phyloP scores from a whole-genome alignment of 768 basidiomycete species.

The Trametes cubensis region DNA sequence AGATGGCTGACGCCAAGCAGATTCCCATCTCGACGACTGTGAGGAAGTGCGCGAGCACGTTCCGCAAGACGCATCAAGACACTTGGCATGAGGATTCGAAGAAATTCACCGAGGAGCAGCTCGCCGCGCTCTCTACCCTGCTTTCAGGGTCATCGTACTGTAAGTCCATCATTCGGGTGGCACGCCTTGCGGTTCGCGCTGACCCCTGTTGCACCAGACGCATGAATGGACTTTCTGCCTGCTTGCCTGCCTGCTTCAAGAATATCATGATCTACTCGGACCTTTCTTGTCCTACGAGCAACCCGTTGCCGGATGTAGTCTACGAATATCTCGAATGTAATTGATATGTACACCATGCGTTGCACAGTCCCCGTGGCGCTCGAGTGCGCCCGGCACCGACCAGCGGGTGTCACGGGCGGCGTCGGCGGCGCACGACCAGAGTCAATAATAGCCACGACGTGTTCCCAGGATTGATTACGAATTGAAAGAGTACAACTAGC shows the following conservation, averaged over 20 bases:
- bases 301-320: neutral
- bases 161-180: conserved; percentile 37
- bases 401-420: neutral
- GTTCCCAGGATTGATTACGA: conserved; percentile 7
- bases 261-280: conserved; percentile 4
- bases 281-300: conserved; percentile 4
- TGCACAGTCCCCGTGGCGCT: neutral
- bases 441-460: neutral
- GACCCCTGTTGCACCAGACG: conserved; percentile 12
- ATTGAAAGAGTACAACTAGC: conserved; percentile 12
- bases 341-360: conserved; percentile 9
- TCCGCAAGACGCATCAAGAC: conserved; percentile 83
- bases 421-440: neutral
- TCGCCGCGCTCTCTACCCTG: conserved; percentile 79
- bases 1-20: conserved; percentile 36
- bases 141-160: conserved; percentile 86
- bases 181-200: neutral
- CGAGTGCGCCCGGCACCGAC: neutral
- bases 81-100: conserved; percentile 90
- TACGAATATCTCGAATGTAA: conserved; percentile 2
- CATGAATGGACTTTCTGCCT: conserved; percentile 7
- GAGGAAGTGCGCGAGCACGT: conserved; percentile 75
- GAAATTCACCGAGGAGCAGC: conserved; percentile 84
- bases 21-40: conserved; percentile 86
- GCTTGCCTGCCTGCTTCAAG: neutral